Evolutionary conservation across 345 rosid genomes (phyloP).

Genomic region (Arabis hirsuta): DNA sequence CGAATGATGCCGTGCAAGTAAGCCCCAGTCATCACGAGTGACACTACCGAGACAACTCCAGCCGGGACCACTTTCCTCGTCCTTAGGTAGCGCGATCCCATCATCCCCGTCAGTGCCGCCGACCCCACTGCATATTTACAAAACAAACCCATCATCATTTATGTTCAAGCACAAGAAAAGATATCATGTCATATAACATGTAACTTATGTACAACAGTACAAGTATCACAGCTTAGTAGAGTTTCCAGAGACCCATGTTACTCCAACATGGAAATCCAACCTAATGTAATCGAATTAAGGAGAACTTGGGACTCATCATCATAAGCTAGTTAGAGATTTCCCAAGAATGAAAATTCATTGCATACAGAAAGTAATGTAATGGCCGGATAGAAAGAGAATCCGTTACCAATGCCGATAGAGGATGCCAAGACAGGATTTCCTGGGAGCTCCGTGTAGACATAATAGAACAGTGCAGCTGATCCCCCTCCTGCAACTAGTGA

Average conservation of each 20-base stretch:
- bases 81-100: conserved; percentile 83
- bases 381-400: neutral
- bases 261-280: neutral
- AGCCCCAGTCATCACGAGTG: conserved; percentile 84
- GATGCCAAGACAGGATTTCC: conserved; percentile 76
- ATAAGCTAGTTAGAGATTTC: neutral
- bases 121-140: conserved; percentile 59
- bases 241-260: neutral
- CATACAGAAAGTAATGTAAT: neutral
- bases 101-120: conserved; percentile 67
- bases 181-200: neutral
- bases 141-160: conserved; percentile 6
- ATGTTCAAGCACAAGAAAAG: neutral
- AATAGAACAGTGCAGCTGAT: conserved; percentile 68
- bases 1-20: conserved; percentile 77
- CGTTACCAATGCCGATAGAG: conserved; percentile 80
- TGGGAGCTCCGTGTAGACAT: conserved; percentile 75
- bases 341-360: neutral
- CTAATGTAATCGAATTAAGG: neutral
- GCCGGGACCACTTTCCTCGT: conserved; percentile 85
- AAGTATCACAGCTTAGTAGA: neutral
- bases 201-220: too few species aligned
- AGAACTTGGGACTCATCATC: neutral
- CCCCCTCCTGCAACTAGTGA: conserved; percentile 79
- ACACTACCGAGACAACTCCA: conserved; percentile 79